These are phyloP conservation scores for Cornus suecica DNA, from an alignment of 148 eudicot genomes.

Conservation along the genomic window DNA sequence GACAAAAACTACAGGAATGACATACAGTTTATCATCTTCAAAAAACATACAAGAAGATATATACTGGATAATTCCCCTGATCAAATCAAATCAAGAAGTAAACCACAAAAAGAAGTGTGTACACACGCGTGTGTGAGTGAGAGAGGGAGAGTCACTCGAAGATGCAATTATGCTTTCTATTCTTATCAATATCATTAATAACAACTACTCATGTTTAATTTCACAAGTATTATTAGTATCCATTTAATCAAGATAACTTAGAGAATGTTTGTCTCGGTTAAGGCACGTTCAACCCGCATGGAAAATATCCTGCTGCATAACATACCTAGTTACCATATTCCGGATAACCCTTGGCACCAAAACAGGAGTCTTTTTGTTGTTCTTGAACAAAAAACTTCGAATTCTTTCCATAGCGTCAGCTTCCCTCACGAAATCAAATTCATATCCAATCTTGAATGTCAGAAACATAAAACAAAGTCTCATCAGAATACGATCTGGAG, in stretches of 20 bases:
- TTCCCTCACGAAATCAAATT: slow-evolving; percentile 79
- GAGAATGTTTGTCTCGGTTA: neutral
- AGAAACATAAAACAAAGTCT: slow-evolving; percentile 19
- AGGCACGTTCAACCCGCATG: neutral
- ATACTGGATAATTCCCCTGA: neutral
- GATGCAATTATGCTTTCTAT: neutral
- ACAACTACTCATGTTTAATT: neutral
- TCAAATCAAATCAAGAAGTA: neutral
- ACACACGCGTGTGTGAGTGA: too few relatives aligned
- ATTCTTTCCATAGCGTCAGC: slow-evolving; percentile 94
- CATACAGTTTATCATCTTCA: neutral
- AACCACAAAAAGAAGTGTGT: neutral
- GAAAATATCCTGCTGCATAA: neutral
- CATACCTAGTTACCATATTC: slow-evolving; percentile 70
- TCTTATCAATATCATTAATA: too few relatives aligned
- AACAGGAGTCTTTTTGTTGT: slow-evolving; percentile 77
- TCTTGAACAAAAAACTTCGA: slow-evolving; percentile 52
- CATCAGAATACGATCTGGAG: neutral
- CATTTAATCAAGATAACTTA: neutral
- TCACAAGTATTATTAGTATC: neutral
- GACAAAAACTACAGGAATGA: neutral
- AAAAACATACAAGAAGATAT: too few relatives aligned
- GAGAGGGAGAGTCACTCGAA: neutral
- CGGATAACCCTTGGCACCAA: slow-evolving; percentile 66
- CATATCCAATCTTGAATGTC: slow-evolving; percentile 65